Conservation (phyloP, 106 monocot species). For the Cymbidium sinense region DNA sequence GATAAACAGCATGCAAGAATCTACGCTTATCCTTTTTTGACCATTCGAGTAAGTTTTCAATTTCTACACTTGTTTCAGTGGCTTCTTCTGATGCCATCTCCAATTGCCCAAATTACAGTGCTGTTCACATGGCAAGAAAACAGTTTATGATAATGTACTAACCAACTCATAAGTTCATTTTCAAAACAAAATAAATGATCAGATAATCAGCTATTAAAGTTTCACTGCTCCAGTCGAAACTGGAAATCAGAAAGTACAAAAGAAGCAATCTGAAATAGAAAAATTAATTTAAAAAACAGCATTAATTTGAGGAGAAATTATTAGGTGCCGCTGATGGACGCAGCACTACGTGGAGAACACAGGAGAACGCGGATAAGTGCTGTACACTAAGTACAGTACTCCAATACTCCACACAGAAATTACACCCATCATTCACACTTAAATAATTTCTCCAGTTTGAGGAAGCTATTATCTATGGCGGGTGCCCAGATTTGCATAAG, state of each 20-base stretch:
- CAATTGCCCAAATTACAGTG: not conserved
- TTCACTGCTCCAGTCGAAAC: not conserved
- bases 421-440: no score
- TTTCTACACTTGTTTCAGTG: constrained; percentile 1
- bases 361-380: no score
- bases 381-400: no score
- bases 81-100: constrained; percentile 21
- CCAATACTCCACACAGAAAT: no score
- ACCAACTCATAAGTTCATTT: not conserved
- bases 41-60: constrained; percentile 46
- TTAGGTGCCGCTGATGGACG: no score
- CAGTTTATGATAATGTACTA: not conserved
- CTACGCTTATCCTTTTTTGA: constrained; percentile 67
- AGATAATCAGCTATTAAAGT: not conserved
- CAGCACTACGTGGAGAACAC: no score
- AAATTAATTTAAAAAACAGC: not conserved
- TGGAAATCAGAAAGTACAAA: not conserved
- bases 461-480: not conserved
- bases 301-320: no score
- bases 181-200: not conserved
- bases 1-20: constrained; percentile 89
- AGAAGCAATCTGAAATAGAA: not conserved
- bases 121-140: not conserved
- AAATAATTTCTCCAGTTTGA: not conserved
- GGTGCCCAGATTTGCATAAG: not conserved